Evolutionary conservation across 2,329 filamentous ascomycete genomes (phyloP).

Genomic region (Keithomyces neogunnii): DNA sequence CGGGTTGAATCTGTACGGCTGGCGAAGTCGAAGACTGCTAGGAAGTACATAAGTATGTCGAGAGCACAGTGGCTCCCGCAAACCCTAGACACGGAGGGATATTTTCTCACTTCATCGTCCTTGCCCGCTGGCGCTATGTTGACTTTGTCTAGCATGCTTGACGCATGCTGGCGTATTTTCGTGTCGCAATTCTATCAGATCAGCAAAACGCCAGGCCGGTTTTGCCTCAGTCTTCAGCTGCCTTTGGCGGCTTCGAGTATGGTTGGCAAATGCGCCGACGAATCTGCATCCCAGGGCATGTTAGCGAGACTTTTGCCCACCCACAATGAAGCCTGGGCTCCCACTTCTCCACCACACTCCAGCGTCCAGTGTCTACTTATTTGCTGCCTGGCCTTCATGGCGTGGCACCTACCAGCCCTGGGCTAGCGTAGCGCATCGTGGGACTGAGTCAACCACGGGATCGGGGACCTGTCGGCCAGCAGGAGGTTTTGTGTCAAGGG

Average conservation of each 20-base stretch:
- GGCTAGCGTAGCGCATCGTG: conserved; percentile 14
- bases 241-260: not conserved
- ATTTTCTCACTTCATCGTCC: too few species aligned
- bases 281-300: not conserved
- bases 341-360: not conserved
- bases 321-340: not conserved
- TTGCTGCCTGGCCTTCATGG: conserved; percentile 1
- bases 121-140: too few species aligned
- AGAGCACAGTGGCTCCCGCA: too few species aligned
- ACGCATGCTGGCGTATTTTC: too few species aligned
- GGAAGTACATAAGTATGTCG: too few species aligned
- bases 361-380: not conserved
- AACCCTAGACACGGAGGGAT: too few species aligned
- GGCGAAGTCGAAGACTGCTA: too few species aligned
- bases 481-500: too few species aligned
- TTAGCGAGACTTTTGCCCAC: not conserved
- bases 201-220: too few species aligned
- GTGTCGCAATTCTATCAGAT: too few species aligned
- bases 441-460: not conserved
- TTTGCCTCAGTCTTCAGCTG: not conserved
- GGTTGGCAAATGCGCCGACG: not conserved
- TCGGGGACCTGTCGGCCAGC: not conserved
- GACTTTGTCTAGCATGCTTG: too few species aligned
- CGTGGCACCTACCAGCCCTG: conserved; percentile 14
- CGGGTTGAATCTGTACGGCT: too few species aligned